A percentile compares a stretch with the other conserved stretches of the same genome.
phyloP scores from a whole-genome alignment of 768 basidiomycete genomes.

The Termitomyces heimii region DNA sequence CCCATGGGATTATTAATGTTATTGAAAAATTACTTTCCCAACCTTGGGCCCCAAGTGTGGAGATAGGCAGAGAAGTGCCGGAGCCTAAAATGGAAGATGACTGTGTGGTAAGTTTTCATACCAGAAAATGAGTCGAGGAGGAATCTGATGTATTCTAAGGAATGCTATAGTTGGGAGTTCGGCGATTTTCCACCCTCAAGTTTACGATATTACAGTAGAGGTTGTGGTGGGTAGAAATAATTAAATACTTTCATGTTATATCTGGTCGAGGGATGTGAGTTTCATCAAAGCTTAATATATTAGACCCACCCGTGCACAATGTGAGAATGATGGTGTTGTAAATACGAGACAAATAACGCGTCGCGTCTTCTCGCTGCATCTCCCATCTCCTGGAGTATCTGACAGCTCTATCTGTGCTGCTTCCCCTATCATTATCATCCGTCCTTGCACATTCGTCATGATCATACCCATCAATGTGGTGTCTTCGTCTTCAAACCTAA shows the following conservation, averaged over 20 bases:
- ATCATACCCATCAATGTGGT: conserved; percentile 55
- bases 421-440: not conserved
- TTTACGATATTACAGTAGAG: not conserved
- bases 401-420: not conserved
- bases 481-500: conserved; percentile 28
- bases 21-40: conserved; percentile 67
- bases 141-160: conserved; percentile 29
- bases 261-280: not conserved
- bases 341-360: conserved; percentile 10
- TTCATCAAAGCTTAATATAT: too few species aligned
- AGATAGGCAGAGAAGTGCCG: conserved; percentile 60
- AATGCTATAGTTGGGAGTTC: conserved; percentile 71
- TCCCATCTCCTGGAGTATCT: not conserved
- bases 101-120: conserved; percentile 53
- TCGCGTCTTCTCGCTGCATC: conserved; percentile 7
- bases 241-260: not conserved
- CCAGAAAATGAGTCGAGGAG: too few species aligned
- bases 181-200: conserved; percentile 28
- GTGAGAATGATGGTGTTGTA: not conserved
- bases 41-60: conserved; percentile 66
- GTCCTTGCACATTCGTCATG: conserved; percentile 33
- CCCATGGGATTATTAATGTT: conserved; percentile 72
- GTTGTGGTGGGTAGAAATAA: conserved; percentile 2
- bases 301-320: too few species aligned
- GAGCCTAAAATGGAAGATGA: conserved; percentile 47